These are phyloP conservation scores for Trichoderma pleuroti DNA, from an alignment of 2,329 filamentous ascomycete species.

Conservation along the genomic window DNA sequence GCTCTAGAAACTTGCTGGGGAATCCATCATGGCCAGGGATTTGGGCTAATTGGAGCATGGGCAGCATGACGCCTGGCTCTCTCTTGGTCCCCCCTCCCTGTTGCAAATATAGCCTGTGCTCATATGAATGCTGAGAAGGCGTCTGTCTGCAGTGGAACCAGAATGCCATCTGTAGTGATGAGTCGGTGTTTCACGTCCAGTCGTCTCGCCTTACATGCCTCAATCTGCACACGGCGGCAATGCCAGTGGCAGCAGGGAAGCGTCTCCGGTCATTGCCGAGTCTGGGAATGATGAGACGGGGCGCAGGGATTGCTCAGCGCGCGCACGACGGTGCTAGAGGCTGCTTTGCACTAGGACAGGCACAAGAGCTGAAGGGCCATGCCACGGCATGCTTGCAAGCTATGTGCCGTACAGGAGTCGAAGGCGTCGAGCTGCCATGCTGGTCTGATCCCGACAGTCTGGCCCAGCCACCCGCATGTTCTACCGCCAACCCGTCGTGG, in stretches of 20 bases:
- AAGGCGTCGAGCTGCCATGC: background rate
- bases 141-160: background rate
- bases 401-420: too few relatives aligned
- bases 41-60: background rate
- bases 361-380: background rate
- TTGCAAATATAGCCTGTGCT: background rate
- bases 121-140: background rate
- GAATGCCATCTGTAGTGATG: background rate
- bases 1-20: background rate
- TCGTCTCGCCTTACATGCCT: background rate
- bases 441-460: conserved; percentile 1
- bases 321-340: background rate
- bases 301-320: conserved; percentile 1
- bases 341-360: background rate
- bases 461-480: conserved; percentile 15
- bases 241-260: background rate
- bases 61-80: background rate
- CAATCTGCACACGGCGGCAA: background rate
- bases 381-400: background rate
- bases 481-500: conserved; percentile 9
- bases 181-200: background rate
- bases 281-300: background rate
- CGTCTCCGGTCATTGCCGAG: background rate
- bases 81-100: background rate
- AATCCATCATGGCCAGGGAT: background rate